Evolutionary conservation across 139 green algal genomes (phyloP), one percentile per base, ranked within the genome.

Genomic region (Chlorella vulgaris): DNA sequence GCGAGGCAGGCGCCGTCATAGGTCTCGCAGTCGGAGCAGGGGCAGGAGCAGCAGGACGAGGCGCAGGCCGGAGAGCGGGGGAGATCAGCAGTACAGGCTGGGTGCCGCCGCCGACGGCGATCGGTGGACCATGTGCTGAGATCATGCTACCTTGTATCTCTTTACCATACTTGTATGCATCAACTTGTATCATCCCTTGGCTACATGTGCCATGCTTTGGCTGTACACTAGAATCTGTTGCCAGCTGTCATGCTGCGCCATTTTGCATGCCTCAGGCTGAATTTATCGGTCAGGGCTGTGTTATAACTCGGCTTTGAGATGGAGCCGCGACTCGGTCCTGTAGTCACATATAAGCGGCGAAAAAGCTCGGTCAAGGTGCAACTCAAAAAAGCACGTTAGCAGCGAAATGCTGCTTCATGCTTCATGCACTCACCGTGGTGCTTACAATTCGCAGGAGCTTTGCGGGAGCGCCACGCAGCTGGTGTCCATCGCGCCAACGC

Each of bases 401-500:
- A n/a, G n/a, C n/a, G n/a, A n/a, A n/a, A n/a, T n/a, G n/a, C n/a
- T n/a, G n/a, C n/a, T n/a, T n/a, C n/a, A n/a, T n/a, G n/a, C n/a
- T n/a, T n/a, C n/a, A n/a, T n/a, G n/a, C n/a, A n/a, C n/a, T n/a
- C n/a, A n/a, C n/a, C n/a, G n/a, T n/a, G n/a, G n/a, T n/a, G n/a
- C n/a, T n/a, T n/a, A n/a, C n/a, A n/a, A 26, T n/a, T 28, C 35
- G 69, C 70, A 78, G 70, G 70, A 43, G 21, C 21, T 29, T 31
- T 66, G 39, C 31, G 50, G 19, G 42, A 78, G 29, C 5, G 70
- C 70, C 50, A 78, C 70, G 21, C 50, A 78, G 70, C 70, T 78
- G 22, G 33, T 38, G 21, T 78, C 70, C 29, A 43, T 65, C 21
- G 70, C 70, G 47, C 70, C 70, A 35, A 78, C 70, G 19, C 70